phyloP scores from a whole-genome alignment of 2,329 filamentous ascomycete species.

The Sarocladiaceae sp. region DNA sequence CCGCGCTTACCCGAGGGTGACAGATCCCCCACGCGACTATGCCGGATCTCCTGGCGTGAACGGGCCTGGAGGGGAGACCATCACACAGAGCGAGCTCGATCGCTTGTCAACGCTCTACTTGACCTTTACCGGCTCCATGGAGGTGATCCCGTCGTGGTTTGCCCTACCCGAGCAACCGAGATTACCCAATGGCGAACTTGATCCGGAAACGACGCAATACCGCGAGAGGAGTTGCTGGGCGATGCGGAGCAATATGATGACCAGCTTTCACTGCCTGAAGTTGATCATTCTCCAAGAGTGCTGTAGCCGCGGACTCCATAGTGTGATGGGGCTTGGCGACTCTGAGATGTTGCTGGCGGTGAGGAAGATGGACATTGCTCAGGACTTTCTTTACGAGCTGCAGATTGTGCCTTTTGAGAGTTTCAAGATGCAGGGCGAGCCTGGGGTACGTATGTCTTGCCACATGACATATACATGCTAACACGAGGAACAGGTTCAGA shows the following conservation, averaged over 20 bases:
- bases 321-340: conserved; percentile 8
- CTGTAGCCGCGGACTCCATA: background rate
- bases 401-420: conserved; percentile 6
- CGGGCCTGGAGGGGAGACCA: background rate
- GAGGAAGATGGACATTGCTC: conserved; percentile 9
- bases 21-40: background rate
- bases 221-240: background rate
- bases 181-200: background rate
- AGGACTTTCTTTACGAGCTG: conserved; percentile 5
- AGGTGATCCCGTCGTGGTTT: background rate
- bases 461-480: too few relatives aligned
- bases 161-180: background rate
- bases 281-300: conserved; percentile 7
- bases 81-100: background rate
- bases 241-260: conserved; percentile 6
- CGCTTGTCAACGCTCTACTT: background rate
- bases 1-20: background rate
- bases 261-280: conserved; percentile 3
- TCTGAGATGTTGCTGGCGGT: background rate
- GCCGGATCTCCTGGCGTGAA: background rate
- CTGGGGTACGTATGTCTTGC: conserved; percentile 2
- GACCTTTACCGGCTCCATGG: conserved; percentile 4
- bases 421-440: conserved; percentile 9
- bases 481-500: too few relatives aligned
- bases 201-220: conserved; percentile 4